Evolutionary conservation across 306 rosid species (phyloP).

Genomic region (Pterocarpus santalinus): DNA sequence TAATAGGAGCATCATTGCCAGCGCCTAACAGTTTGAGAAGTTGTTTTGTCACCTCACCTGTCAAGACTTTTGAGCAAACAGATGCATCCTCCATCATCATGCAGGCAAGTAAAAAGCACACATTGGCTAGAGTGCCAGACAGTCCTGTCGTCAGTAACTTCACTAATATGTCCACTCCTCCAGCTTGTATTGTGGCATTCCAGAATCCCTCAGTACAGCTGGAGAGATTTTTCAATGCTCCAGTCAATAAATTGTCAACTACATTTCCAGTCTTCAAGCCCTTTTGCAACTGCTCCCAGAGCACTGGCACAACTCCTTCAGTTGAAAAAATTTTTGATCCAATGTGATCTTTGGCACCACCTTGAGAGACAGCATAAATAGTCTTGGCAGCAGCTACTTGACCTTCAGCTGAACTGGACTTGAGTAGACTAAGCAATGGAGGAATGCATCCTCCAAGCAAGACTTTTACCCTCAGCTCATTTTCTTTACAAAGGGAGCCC

Average conservation of each 20-base stretch:
- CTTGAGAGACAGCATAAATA: conserved; percentile 93
- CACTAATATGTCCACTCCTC: conserved; percentile 89
- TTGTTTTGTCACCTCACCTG: conserved; percentile 81
- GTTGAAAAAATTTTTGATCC: conserved; percentile 98
- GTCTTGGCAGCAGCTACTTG: conserved; percentile 98
- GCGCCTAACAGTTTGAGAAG: conserved; percentile 93
- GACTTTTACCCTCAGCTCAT: conserved; percentile 96
- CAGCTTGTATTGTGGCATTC: conserved; percentile 86
- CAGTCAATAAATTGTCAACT: conserved; percentile 90
- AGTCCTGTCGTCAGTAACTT: conserved; percentile 89
- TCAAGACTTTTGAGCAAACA: conserved; percentile 81
- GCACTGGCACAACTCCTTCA: conserved; percentile 98
- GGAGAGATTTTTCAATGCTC: conserved; percentile 93
- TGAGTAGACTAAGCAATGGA: conserved; percentile 90
- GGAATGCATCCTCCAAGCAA: conserved; percentile 99
- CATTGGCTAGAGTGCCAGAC: conserved; percentile 84
- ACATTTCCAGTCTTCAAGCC: conserved; percentile 83
- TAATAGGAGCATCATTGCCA: conserved; percentile 88
- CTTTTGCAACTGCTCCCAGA: conserved; percentile 87
- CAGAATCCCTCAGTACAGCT: conserved; percentile 95
- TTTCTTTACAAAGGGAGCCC: conserved; percentile 95
- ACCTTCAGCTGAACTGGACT: conserved; percentile 90
- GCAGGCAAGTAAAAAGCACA: conserved; percentile 92
- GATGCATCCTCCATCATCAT: conserved; percentile 95
- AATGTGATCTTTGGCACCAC: conserved; percentile 91